Evolutionary conservation across 208 protist species (phyloP), one percentile per base, ranked within the genome.

Genomic region (Trichomonas tenax): DNA sequence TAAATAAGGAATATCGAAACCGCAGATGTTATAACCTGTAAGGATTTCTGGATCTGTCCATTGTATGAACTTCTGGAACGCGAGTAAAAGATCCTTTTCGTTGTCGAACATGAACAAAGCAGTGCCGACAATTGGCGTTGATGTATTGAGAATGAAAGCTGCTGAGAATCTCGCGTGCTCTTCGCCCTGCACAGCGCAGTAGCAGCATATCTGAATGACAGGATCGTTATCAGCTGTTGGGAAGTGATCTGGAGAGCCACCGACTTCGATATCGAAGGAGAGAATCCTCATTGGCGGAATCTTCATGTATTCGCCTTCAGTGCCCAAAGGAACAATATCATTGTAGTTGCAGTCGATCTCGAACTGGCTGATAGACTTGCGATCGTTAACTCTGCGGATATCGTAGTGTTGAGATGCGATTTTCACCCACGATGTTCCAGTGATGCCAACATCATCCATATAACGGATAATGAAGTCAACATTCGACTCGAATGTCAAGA

Each of bases 1-100:
- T 11, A 99, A 96, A 97, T 99, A 99, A 0, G 99, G 98, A 63
- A 99, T 98, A 98, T 99, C 99, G 97, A 99, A 99, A 96, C 99
- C 99, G 96, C 98, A 98, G 96, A 99, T 99, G 98, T 99, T 99
- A 98, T 99, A 99, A 31, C 97, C 97, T 9, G 98, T 98, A 46
- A 98, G 17, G 31, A 98, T 98, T 96, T 98, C 98, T 14, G 98
- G 97, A 96, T 98, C 99, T 41, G 98, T 96, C 1, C 34, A 97
- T 9, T 97, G 34, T 0, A 99, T 88, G 96, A 99, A 98, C 4
- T 98, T 96, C 36, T 96, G 98, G 98, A 98, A 99, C 14, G 98
- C 98, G 36, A 98, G 51, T 44, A 99, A 97, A 98, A 99, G 98
- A 58, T 99, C 98, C 36, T 97, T 96, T 97, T 99, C 99, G 14